Evolutionary conservation across 148 eudicot genomes (phyloP).

Genomic region (Beta vulgaris): DNA sequence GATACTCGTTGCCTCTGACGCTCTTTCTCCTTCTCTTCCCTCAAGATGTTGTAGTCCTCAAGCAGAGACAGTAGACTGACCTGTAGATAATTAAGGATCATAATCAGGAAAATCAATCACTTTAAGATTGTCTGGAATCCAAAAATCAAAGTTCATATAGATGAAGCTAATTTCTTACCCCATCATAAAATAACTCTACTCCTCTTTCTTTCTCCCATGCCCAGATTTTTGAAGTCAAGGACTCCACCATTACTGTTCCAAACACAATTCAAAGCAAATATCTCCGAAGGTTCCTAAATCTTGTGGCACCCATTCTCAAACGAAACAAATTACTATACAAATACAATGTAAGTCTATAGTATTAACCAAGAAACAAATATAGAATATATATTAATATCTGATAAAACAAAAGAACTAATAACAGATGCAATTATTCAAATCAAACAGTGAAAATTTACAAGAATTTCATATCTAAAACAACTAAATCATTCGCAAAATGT

Average conservation of each 20-base stretch:
- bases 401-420: no score
- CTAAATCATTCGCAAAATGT: no score
- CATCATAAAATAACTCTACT: slow-evolving; percentile 63
- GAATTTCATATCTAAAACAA: no score
- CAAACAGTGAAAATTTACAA: no score
- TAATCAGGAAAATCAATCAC: not conserved
- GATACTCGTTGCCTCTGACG: slow-evolving; percentile 66
- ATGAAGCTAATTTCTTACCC: slow-evolving; percentile 40
- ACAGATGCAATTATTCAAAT: no score
- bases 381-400: no score
- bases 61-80: slow-evolving; percentile 61
- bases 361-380: no score
- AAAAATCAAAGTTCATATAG: not conserved
- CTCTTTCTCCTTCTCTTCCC: slow-evolving; percentile 73
- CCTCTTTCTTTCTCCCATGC: slow-evolving; percentile 68
- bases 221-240: slow-evolving; percentile 45
- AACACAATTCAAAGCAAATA: slow-evolving; percentile 20
- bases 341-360: no score
- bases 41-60: slow-evolving; percentile 54
- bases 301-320: not conserved
- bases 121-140: not conserved
- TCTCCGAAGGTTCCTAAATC: not conserved
- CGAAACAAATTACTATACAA: no score
- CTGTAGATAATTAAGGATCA: slow-evolving; percentile 27
- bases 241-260: slow-evolving; percentile 68